Conservation (phyloP, 768 basidiomycete species). For the Heimioporus sp. region DNA sequence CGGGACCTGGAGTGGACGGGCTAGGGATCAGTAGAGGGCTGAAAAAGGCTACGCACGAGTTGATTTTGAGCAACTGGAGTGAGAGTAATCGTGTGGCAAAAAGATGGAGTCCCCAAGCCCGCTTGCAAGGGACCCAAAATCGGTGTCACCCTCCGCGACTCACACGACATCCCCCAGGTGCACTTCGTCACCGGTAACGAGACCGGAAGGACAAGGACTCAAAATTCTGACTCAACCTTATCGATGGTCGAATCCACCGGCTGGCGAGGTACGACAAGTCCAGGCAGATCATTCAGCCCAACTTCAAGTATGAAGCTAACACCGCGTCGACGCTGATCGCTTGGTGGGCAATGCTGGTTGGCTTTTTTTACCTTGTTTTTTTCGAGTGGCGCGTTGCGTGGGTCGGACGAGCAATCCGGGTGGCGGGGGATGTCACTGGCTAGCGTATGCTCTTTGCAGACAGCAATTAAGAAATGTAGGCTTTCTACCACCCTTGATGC, state of each 20-base stretch:
- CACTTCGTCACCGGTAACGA: constrained; percentile 99
- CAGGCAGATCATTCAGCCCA: constrained; percentile 95
- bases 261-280: constrained; percentile 99
- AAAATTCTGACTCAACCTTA: constrained; percentile 94
- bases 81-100: too few species aligned
- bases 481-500: constrained; percentile 13
- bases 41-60: too few species aligned
- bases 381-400: not conserved
- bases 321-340: constrained; percentile 92
- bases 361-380: not conserved
- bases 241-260: constrained; percentile 98
- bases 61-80: too few species aligned
- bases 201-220: constrained; percentile 99
- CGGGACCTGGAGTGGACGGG: too few species aligned
- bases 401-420: not conserved
- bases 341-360: constrained; percentile 36
- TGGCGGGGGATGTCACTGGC: not conserved
- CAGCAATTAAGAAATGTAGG: constrained; percentile 20
- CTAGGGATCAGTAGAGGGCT: too few species aligned
- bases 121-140: constrained; percentile 98
- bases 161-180: constrained; percentile 97
- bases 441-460: constrained; percentile 3
- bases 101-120: too few species aligned
- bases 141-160: constrained; percentile 96
- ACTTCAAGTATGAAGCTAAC: constrained; percentile 97